Base-by-base conservation (phyloP, 495 filamentous ascomycete genomes). In the Neurospora cerealis region DNA sequence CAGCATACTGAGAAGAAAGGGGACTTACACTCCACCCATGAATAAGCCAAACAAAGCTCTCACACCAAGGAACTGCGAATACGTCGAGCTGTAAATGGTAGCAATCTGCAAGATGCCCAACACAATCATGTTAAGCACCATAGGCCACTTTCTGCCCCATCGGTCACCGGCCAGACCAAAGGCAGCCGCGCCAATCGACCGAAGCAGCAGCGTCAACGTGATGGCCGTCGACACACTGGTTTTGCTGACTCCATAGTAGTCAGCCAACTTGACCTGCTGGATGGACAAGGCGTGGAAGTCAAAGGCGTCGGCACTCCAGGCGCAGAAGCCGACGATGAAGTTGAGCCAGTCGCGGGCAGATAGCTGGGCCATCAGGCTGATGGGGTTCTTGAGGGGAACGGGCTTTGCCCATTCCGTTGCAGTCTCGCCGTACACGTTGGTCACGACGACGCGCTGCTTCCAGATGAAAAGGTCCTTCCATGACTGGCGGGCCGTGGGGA, bases 121-220 rank as follows among this genome's bases (percentile, higher is more conserved):
- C 4, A 89, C 79, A 46, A 93, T 81, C 86, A 93, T 88, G 79
- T 93, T 93, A 74, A 87, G 70, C 13, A 93, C 88, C 90, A 93
- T 92, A 8, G 92, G 91, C 88, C 91, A 95, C 82, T 93, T 93
- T 66, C 92, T 87, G n/a, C 92, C 92, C 80, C 87, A 93, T 32
- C 86, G 87, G 76, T 95, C 92, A 70, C 90, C 91, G 1, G 90
- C 88, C 36, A 95, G 83, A 66, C 92, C 92, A 71, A 94, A 93
- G 76, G 87, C 78, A 5, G 86, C 89, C 6, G 92, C 92, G 8
- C 92, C 92, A 19, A 93, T 81, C 46, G 90, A 91, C 28, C 92
- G 85, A 36, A 94, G 83, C 11, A 94, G 83, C 41, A 95, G 83
- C 0, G 91, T 93, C 39, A 95, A 83, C 0, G 92, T 94, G 75